Evolutionary conservation across 2,329 filamentous ascomycete species (phyloP), one percentile per base, ranked within the genome.

Genomic region (Trichoderma guizhouense): DNA sequence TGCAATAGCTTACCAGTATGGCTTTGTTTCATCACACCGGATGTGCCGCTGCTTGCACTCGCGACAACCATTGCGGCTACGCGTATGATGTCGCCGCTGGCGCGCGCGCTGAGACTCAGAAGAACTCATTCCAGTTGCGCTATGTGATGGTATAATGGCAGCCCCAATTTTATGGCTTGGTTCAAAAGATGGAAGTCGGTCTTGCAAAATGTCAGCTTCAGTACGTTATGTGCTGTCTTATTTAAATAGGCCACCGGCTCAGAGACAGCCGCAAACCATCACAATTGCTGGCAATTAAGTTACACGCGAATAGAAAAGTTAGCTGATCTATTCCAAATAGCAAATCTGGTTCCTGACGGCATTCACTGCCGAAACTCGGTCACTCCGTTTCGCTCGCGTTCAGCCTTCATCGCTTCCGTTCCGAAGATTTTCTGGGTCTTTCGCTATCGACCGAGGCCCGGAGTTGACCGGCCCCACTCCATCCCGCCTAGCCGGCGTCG

Each of bases 1-100:
- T 30, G 36, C 21, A 21, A 21, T 32, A 11, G 61, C 61, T 64
- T 32, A 64, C 61, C 61, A 64, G 39, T 64, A 64, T 24, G 61
- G 61, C 18, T 51, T 64, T n/a, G 18, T 26, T n/a, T 64, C 61
- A 39, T 64, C 61, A 28, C 61, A 64, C 24, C 61, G 61, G 61
- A 64, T 64, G 14, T 64, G 61, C 12, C 61, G 61, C 61, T 64
- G 61, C 39, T 64, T 64, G 26, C 61, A 64, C 5, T 64, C 61
- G 26, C 36, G 61, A n/a, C 61, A 64, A 7, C 61, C 61, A 51
- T 64, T 64, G 11, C 61, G 61, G 26, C 61, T 64, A n/a, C 61
- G 61, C 18, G 61, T 64, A 24, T 64, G 61, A 30, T 64, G 39
- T 28, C 39, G 43, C n/a, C 61, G 61, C 6, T 26, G 61, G 39